Evolutionary conservation across 129 eudicot species (phyloP).

Genomic region (carrot (Daucus carota)): DNA sequence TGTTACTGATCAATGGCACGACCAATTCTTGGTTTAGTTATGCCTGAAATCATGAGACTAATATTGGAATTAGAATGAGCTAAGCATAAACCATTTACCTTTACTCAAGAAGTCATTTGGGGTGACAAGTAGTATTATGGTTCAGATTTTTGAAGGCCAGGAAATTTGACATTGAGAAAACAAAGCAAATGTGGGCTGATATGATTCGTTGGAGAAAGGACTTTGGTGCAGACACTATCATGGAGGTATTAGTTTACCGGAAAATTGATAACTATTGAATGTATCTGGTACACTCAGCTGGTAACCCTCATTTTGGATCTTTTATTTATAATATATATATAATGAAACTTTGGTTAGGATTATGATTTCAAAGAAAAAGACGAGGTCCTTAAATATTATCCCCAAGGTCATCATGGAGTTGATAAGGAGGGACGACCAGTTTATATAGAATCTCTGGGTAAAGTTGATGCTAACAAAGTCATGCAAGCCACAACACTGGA

Average conservation of each 20-base stretch:
- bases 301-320: constrained; percentile 6
- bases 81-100: not conserved
- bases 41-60: not conserved
- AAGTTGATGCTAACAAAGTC: constrained; percentile 80
- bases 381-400: constrained; percentile 75
- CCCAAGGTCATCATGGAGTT: constrained; percentile 99
- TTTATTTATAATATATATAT: not conserved
- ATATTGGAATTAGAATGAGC: not conserved
- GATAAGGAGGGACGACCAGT: constrained; percentile 91
- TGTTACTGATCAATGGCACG: not conserved
- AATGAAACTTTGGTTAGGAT: constrained; percentile 38
- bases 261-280: not conserved
- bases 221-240: constrained; percentile 76
- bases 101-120: not conserved
- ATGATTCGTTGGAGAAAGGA: constrained; percentile 96
- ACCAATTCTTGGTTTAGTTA: not conserved
- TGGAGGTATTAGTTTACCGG: constrained; percentile 42
- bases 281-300: not conserved
- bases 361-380: constrained; percentile 83
- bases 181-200: constrained; percentile 95
- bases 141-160: constrained; percentile 88
- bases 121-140: constrained; percentile 4
- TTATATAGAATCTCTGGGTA: constrained; percentile 83
- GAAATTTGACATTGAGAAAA: constrained; percentile 80
- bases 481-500: constrained; percentile 91